Evolutionary conservation across 2,329 filamentous ascomycete species (phyloP).

Genomic region (Fusarium humuli): DNA sequence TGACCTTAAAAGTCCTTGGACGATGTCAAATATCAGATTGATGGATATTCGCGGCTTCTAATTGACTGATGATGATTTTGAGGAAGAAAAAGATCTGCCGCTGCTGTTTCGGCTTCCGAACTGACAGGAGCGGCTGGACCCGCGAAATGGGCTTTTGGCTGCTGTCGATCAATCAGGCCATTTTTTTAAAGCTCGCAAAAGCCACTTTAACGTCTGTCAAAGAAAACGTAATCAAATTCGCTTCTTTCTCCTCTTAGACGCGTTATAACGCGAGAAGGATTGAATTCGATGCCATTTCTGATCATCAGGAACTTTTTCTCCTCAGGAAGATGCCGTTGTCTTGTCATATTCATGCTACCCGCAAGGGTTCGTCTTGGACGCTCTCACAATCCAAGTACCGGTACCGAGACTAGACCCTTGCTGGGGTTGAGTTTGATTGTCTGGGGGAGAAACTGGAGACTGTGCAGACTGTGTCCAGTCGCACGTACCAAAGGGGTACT

Average conservation of each 20-base stretch:
- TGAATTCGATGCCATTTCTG: not conserved
- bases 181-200: slow-evolving; percentile 1
- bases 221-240: not conserved
- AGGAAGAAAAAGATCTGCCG: not conserved
- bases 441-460: slow-evolving; percentile 34
- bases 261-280: not conserved
- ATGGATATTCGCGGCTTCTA: not conserved
- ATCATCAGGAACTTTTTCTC: slow-evolving; percentile 19
- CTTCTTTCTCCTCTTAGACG: not conserved
- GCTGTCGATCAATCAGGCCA: slow-evolving; percentile 9
- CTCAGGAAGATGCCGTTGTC: not conserved
- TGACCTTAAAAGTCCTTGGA: slow-evolving; percentile 4
- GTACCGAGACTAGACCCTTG: slow-evolving; percentile 30
- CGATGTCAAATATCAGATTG: not conserved
- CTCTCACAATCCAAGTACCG: slow-evolving; percentile 18
- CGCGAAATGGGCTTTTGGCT: slow-evolving; percentile 10
- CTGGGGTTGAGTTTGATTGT: slow-evolving; percentile 13
- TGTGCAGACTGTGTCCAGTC: slow-evolving; percentile 20
- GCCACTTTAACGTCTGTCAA: slow-evolving; percentile 3
- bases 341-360: not conserved
- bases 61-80: not conserved
- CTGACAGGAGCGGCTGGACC: slow-evolving; percentile 20
- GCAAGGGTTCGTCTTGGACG: slow-evolving; percentile 1
- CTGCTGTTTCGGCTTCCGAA: slow-evolving; percentile 25
- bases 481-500: slow-evolving; percentile 20